Evolutionary conservation across 2,329 filamentous ascomycete species (phyloP).

Genomic region (Coniella lustricola): DNA sequence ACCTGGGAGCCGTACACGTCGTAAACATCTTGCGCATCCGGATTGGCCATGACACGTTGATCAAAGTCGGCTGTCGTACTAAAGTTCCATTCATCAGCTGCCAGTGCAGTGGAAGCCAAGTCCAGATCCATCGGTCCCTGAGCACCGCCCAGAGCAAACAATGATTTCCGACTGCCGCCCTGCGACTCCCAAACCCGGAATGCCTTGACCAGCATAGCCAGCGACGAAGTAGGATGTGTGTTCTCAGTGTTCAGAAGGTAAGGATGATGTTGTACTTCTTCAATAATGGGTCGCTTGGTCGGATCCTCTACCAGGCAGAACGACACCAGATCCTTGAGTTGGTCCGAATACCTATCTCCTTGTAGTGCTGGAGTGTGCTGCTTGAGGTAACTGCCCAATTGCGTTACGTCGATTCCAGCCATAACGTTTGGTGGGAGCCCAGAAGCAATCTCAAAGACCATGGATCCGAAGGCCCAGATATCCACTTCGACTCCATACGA

Average conservation of each 20-base stretch:
- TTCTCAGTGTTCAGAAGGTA: slow-evolving; percentile 59
- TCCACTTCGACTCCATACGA: slow-evolving; percentile 68
- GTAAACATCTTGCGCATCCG: slow-evolving; percentile 51
- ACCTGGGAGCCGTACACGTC: slow-evolving; percentile 51
- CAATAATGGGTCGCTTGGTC: slow-evolving; percentile 60
- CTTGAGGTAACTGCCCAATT: slow-evolving; percentile 51
- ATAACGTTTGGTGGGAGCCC: slow-evolving; percentile 65
- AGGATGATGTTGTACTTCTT: slow-evolving; percentile 60
- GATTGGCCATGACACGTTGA: slow-evolving; percentile 44
- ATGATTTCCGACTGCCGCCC: slow-evolving; percentile 61
- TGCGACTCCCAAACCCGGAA: slow-evolving; percentile 71
- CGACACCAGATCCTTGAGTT: slow-evolving; percentile 62
- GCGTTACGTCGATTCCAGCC: slow-evolving; percentile 43
- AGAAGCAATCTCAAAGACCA: slow-evolving; percentile 74
- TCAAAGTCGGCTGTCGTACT: slow-evolving; percentile 60
- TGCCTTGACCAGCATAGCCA: slow-evolving; percentile 60
- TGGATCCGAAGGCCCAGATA: slow-evolving; percentile 80
- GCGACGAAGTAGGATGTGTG: slow-evolving; percentile 55
- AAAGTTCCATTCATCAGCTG: slow-evolving; percentile 61
- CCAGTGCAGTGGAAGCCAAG: slow-evolving; percentile 35
- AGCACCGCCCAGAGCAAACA: slow-evolving; percentile 54
- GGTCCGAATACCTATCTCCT: slow-evolving; percentile 62
- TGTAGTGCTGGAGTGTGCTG: slow-evolving; percentile 61
- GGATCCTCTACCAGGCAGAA: slow-evolving; percentile 68
- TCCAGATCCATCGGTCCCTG: slow-evolving; percentile 41